Conservation (phyloP, 1,284 basidiomycete species). For the Trichosporon ovoides region DNA sequence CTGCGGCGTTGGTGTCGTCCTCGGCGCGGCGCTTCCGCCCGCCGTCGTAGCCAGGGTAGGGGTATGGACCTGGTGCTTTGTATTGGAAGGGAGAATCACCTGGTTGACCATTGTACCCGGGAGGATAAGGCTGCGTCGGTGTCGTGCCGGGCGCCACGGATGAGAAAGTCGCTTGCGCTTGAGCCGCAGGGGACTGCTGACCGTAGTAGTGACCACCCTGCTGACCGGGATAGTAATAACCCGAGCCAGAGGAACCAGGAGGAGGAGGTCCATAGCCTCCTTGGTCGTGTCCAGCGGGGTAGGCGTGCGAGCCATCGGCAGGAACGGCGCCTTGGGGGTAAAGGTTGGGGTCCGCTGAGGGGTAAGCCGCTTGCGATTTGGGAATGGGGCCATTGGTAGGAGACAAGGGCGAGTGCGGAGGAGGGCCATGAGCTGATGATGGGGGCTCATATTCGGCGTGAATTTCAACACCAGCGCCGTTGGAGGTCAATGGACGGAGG, state of each 20-base stretch:
- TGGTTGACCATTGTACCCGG: slow-evolving; percentile 17
- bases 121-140: slow-evolving; percentile 15
- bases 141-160: slow-evolving; percentile 8
- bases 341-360: slow-evolving; percentile 26
- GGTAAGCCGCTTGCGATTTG: slow-evolving; percentile 26
- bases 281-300: slow-evolving; percentile 19
- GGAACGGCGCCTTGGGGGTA: slow-evolving; percentile 26
- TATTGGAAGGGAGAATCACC: slow-evolving; percentile 46
- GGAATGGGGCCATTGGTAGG: slow-evolving; percentile 25
- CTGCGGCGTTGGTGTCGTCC: slow-evolving; percentile 20
- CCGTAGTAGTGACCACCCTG: slow-evolving; percentile 25
- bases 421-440: no score
- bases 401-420: no score
- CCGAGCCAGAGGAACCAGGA: slow-evolving; percentile 25
- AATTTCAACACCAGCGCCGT: no score
- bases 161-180: slow-evolving; percentile 15
- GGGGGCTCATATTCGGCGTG: no score
- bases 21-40: slow-evolving; percentile 36
- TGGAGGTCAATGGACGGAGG: no score
- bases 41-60: slow-evolving; percentile 25
- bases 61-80: slow-evolving; percentile 31
- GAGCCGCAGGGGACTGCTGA: slow-evolving; percentile 20
- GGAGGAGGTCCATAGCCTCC: slow-evolving; percentile 29
- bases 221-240: slow-evolving; percentile 27
- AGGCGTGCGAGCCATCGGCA: slow-evolving; percentile 23